Percentiles rank a stretch among this genome's conserved stretches.
Conservation (phyloP, 805 yeast species). For the Barnettozyma botsteinii region DNA sequence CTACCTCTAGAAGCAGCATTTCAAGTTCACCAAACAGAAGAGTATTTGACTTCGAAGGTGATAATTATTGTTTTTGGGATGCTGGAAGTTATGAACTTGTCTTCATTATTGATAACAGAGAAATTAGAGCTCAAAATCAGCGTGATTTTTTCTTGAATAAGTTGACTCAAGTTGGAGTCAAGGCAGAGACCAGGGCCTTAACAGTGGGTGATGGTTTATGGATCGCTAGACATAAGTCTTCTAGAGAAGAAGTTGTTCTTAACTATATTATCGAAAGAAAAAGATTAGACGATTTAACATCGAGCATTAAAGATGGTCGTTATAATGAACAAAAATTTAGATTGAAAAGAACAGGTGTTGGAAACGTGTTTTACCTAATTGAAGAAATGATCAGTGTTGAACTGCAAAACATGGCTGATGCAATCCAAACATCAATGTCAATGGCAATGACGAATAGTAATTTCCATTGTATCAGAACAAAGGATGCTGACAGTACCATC, state of each 20-base stretch:
- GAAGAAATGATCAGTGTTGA: conserved; percentile 63
- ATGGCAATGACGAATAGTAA: conserved; percentile 58
- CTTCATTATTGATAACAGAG: conserved; percentile 75
- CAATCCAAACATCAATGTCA: conserved; percentile 72
- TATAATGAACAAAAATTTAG: conserved; percentile 83
- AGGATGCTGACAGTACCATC: conserved; percentile 69
- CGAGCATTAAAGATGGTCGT: conserved; percentile 82
- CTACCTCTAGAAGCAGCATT: neutral
- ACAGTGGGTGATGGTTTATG: conserved; percentile 86
- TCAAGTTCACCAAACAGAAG: conserved; percentile 5
- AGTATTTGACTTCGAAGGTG: conserved; percentile 1
- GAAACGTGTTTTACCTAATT: conserved; percentile 65
- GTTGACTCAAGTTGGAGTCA: conserved; percentile 42
- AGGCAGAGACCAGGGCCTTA: conserved; percentile 49
- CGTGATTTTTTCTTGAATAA: conserved; percentile 63
- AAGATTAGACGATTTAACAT: conserved; percentile 76
- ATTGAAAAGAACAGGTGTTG: conserved; percentile 60
- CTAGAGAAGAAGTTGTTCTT: conserved; percentile 60
- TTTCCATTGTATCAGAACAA: conserved; percentile 64
- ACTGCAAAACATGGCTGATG: conserved; percentile 45
- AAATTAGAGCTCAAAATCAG: conserved; percentile 61
- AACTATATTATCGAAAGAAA: conserved; percentile 89
- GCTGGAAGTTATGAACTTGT: conserved; percentile 52
- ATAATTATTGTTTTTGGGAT: conserved; percentile 47
- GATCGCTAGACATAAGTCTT: conserved; percentile 65